Conservation (phyloP, 495 filamentous ascomycete species). For the Trichoderma asperelloides region DNA sequence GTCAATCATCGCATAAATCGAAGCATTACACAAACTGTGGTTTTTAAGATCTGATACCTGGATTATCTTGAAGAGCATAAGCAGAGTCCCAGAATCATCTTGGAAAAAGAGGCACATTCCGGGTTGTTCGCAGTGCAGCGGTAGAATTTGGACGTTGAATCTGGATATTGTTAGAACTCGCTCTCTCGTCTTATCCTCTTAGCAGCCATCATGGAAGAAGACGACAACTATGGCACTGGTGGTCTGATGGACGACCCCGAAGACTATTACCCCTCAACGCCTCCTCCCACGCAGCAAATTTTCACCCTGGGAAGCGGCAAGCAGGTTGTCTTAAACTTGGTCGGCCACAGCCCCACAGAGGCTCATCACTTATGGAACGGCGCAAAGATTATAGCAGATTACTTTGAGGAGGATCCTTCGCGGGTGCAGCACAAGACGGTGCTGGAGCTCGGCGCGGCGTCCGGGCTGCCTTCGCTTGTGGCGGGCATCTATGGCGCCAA, state of each 20-base stretch:
- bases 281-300: conserved; percentile 55
- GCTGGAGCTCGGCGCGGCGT: conserved; percentile 85
- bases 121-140: background rate
- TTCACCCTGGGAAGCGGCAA: conserved; percentile 60
- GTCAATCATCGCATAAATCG: background rate
- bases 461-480: conserved; percentile 75
- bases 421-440: conserved; percentile 56
- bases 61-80: background rate
- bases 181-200: background rate
- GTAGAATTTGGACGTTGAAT: background rate
- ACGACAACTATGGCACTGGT: conserved; percentile 12
- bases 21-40: background rate
- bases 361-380: conserved; percentile 92
- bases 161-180: background rate
- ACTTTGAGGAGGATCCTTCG: conserved; percentile 58
- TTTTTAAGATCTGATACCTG: background rate
- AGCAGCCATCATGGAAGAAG: background rate
- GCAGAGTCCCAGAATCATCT: background rate
- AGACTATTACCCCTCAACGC: conserved; percentile 65
- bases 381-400: conserved; percentile 59
- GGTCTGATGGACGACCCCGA: conserved; percentile 71
- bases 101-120: background rate
- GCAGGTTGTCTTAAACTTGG: conserved; percentile 64
- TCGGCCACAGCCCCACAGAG: conserved; percentile 86
- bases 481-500: conserved; percentile 60